phyloP scores from a whole-genome alignment of 192 early-diverging fungal genomes.

The Funneliformis mosseae region DNA sequence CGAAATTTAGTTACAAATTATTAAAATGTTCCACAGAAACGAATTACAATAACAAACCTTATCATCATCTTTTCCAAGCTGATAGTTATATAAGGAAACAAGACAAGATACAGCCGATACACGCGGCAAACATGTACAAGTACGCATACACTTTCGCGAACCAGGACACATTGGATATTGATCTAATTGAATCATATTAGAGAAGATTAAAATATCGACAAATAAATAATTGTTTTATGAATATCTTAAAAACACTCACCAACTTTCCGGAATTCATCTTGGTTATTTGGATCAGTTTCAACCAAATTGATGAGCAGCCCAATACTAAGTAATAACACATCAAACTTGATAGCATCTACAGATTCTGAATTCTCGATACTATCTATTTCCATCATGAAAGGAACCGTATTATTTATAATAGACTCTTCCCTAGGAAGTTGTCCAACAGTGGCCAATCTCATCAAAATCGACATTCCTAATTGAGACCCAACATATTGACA shows the following conservation, averaged over 20 bases:
- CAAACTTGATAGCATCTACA: conserved; percentile 27
- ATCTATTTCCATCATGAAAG: not conserved
- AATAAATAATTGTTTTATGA: not conserved
- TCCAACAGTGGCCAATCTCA: conserved; percentile 28
- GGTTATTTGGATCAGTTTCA: conserved; percentile 27
- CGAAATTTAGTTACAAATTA: not conserved
- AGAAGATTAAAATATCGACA: not conserved
- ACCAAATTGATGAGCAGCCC: conserved; percentile 34
- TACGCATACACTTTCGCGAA: conserved; percentile 5
- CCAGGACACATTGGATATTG: conserved; percentile 26
- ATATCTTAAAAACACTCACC: conserved; percentile 1
- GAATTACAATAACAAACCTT: not conserved
- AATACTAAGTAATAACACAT: conserved; percentile 28
- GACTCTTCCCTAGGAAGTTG: not conserved
- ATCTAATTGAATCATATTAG: conserved; percentile 4
- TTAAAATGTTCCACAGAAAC: not conserved
- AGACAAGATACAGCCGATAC: conserved; percentile 23
- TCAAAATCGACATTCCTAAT: conserved; percentile 24
- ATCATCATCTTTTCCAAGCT: conserved; percentile 7
- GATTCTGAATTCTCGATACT: not conserved
- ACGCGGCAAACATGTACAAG: conserved; percentile 3
- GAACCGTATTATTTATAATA: not conserved
- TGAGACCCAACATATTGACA: conserved; percentile 24
- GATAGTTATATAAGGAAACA: conserved; percentile 27
- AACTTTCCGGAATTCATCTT: conserved; percentile 34